Conservation (phyloP, 2,329 filamentous ascomycete genomes). For the Exophiala phaeomuriformis region DNA sequence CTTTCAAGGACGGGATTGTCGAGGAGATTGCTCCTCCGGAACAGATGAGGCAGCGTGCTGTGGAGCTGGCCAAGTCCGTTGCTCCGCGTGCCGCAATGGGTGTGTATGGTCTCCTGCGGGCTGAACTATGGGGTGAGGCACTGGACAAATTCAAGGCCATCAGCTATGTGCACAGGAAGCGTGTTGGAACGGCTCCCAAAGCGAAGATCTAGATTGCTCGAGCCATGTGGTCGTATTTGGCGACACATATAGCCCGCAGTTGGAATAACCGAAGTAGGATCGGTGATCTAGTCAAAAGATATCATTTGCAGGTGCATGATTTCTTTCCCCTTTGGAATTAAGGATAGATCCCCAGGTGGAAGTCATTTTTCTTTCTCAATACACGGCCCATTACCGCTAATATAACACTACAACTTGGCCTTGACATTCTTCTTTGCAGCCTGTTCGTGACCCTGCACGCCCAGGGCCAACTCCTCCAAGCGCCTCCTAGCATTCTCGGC, state of each 20-base stretch:
- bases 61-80: slow-evolving; percentile 40
- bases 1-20: slow-evolving; percentile 47
- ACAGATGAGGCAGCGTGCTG: slow-evolving; percentile 42
- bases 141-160: slow-evolving; percentile 45
- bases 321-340: no score
- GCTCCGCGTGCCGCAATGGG: slow-evolving; percentile 35
- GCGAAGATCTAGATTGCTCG: slow-evolving; percentile 39
- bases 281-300: no score
- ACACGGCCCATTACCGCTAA: no score
- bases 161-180: slow-evolving; percentile 47
- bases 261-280: background rate
- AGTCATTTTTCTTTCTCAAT: no score
- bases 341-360: no score
- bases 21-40: slow-evolving; percentile 46
- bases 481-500: slow-evolving; percentile 29
- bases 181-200: slow-evolving; percentile 39
- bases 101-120: slow-evolving; percentile 47
- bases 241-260: background rate
- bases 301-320: no score
- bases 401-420: slow-evolving; percentile 15
- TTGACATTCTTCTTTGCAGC: background rate
- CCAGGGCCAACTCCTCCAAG: slow-evolving; percentile 21
- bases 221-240: background rate
- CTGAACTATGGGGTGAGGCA: slow-evolving; percentile 50
- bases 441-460: slow-evolving; percentile 21